Conservation (phyloP, 2,329 filamentous ascomycete species). For the Lasiodiplodia citricola region DNA sequence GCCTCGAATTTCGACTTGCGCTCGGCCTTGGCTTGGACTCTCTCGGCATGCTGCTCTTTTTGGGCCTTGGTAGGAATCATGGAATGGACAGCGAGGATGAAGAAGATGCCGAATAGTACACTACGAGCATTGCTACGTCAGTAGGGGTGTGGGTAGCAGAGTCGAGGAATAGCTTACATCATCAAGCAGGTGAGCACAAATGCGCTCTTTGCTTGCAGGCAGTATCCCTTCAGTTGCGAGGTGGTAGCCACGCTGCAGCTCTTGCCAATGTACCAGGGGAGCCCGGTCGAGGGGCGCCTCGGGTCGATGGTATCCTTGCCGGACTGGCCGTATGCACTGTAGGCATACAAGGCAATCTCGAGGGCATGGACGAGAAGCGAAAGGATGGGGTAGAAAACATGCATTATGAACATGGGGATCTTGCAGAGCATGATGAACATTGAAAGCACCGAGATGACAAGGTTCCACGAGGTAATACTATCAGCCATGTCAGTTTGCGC, state of each 20-base stretch:
- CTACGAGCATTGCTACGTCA: conserved; percentile 44
- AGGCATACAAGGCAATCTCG: conserved; percentile 67
- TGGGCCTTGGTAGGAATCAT: conserved; percentile 50
- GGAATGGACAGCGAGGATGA: conserved; percentile 64
- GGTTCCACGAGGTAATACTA: conserved; percentile 76
- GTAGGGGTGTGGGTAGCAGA: conserved; percentile 20
- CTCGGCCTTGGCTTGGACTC: conserved; percentile 25
- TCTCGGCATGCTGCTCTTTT: conserved; percentile 34
- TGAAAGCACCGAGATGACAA: conserved; percentile 75
- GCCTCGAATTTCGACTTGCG: conserved; percentile 42
- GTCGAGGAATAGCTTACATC: conserved; percentile 60
- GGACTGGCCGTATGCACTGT: conserved; percentile 72
- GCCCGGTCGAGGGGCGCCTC: conserved; percentile 63
- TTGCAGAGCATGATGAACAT: conserved; percentile 78
- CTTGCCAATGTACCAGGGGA: conserved; percentile 77
- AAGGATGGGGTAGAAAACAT: conserved; percentile 71
- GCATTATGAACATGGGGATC: conserved; percentile 71
- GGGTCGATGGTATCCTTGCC: conserved; percentile 74
- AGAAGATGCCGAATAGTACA: conserved; percentile 64
- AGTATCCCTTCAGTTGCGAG: conserved; percentile 62
- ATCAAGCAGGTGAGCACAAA: conserved; percentile 70
- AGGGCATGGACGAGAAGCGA: conserved; percentile 63
- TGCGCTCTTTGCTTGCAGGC: conserved; percentile 69
- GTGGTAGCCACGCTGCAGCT: conserved; percentile 67
- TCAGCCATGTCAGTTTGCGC: neutral